A percentile compares a stretch with the other conserved stretches of the same genome.
phyloP scores from a whole-genome alignment of 2,329 filamentous ascomycete genomes.

The Monilinia aucupariae region DNA sequence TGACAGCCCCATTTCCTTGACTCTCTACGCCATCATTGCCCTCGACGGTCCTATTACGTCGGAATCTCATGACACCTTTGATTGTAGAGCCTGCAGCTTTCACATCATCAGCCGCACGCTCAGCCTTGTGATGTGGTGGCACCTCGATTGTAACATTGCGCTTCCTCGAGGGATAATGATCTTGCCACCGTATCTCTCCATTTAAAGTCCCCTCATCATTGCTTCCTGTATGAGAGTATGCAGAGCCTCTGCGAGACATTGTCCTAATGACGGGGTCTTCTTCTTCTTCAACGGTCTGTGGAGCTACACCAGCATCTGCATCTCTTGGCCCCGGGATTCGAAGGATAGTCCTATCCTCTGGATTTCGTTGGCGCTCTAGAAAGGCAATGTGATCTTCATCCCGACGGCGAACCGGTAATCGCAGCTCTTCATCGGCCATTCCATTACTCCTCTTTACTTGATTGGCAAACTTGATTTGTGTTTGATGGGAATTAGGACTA shows the following conservation, averaged over 20 bases:
- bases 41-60: slow-evolving; percentile 40
- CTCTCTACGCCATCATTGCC: slow-evolving; percentile 35
- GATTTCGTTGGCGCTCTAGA: slow-evolving; percentile 73
- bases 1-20: slow-evolving; percentile 26
- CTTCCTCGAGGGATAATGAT: slow-evolving; percentile 19
- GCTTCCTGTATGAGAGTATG: slow-evolving; percentile 18
- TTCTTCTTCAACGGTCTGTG: slow-evolving; percentile 48
- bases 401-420: slow-evolving; percentile 48
- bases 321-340: slow-evolving; percentile 90
- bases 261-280: slow-evolving; percentile 25
- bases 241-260: slow-evolving; percentile 24
- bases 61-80: slow-evolving; percentile 37
- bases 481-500: slow-evolving; percentile 17
- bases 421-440: slow-evolving; percentile 45
- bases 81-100: slow-evolving; percentile 25
- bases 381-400: slow-evolving; percentile 84
- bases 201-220: slow-evolving; percentile 16
- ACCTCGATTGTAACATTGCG: slow-evolving; percentile 32
- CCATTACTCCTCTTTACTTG: slow-evolving; percentile 57
- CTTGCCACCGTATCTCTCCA: slow-evolving; percentile 30
- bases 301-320: slow-evolving; percentile 74
- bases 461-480: slow-evolving; percentile 58
- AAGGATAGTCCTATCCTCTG: slow-evolving; percentile 65
- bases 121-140: slow-evolving; percentile 18
- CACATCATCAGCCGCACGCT: slow-evolving; percentile 33